phyloP scores from a whole-genome alignment of 2,329 filamentous ascomycete species.

The Talaromyces sp. region DNA sequence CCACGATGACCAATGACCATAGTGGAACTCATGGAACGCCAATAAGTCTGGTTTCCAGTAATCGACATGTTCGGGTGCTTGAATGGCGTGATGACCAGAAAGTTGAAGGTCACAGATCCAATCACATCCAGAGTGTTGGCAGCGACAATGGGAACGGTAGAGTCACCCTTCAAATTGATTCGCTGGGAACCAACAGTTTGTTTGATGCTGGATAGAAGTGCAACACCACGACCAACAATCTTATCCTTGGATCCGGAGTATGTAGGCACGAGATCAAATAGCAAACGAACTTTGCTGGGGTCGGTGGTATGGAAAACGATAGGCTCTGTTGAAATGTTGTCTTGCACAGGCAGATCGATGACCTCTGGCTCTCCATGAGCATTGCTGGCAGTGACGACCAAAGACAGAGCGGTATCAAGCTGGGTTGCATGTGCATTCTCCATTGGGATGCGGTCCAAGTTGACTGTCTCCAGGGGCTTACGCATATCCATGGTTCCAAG shows the following conservation, averaged over 20 bases:
- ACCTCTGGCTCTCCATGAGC: slow-evolving; percentile 85
- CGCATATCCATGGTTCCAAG: slow-evolving; percentile 93
- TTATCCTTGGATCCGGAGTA: slow-evolving; percentile 83
- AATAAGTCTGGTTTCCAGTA: slow-evolving; percentile 89
- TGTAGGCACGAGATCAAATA: slow-evolving; percentile 94
- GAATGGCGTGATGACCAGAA: slow-evolving; percentile 92
- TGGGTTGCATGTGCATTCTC: slow-evolving; percentile 88
- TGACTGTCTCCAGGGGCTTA: slow-evolving; percentile 78
- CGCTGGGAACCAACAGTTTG: slow-evolving; percentile 79
- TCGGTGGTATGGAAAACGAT: slow-evolving; percentile 85
- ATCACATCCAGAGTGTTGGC: slow-evolving; percentile 84
- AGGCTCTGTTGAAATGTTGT: slow-evolving; percentile 90
- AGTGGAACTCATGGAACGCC: slow-evolving; percentile 87
- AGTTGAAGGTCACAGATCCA: slow-evolving; percentile 95
- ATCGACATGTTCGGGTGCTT: slow-evolving; percentile 91
- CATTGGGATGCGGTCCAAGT: slow-evolving; percentile 83
- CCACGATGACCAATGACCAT: slow-evolving; percentile 78
- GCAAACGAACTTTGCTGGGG: slow-evolving; percentile 76
- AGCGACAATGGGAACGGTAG: slow-evolving; percentile 87
- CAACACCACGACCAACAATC: slow-evolving; percentile 84
- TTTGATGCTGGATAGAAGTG: slow-evolving; percentile 82
- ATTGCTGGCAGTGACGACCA: slow-evolving; percentile 84
- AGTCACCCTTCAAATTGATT: slow-evolving; percentile 90
- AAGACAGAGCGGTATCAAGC: slow-evolving; percentile 87
- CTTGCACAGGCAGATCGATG: slow-evolving; percentile 90